Percentiles rank a stretch among this genome's conserved stretches.
Conservation (phyloP, 805 yeast genomes). For the Kockiozyma suomiensis region DNA sequence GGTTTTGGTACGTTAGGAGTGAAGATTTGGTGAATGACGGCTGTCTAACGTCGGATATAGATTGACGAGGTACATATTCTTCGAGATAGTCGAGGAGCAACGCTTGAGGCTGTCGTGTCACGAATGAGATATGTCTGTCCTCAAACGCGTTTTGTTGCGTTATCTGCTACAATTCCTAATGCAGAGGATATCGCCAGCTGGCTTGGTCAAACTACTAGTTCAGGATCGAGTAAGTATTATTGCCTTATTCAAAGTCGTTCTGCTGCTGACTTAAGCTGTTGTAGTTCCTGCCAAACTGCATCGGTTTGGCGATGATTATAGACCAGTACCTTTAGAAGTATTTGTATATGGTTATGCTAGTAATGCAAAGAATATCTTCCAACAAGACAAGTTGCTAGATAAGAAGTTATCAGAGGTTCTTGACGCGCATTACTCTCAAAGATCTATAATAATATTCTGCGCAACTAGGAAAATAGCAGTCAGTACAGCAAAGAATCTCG, state of each 20-base stretch:
- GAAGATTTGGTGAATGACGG: slow-evolving; percentile 70
- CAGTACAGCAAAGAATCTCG: slow-evolving; percentile 47
- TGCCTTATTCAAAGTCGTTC: too few relatives aligned
- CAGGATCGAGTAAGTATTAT: slow-evolving; percentile 1
- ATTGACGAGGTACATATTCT: slow-evolving; percentile 54
- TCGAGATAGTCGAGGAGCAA: slow-evolving; percentile 52
- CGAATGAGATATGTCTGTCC: slow-evolving; percentile 50
- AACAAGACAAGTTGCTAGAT: slow-evolving; percentile 51
- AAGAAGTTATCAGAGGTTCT: slow-evolving; percentile 43
- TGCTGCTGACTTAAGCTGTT: too few relatives aligned
- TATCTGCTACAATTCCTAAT: slow-evolving; percentile 60
- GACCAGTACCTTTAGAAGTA: slow-evolving; percentile 50
- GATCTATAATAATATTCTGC: slow-evolving; percentile 56
- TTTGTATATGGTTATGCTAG: slow-evolving; percentile 50
- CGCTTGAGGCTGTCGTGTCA: slow-evolving; percentile 52
- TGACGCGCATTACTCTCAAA: slow-evolving; percentile 44
- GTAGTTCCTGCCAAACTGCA: slow-evolving; percentile 44
- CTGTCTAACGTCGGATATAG: slow-evolving; percentile 61
- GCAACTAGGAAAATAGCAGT: slow-evolving; percentile 55
- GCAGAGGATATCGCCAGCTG: slow-evolving; percentile 52
- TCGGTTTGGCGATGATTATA: slow-evolving; percentile 51
- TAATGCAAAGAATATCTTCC: slow-evolving; percentile 50
- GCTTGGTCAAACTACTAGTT: slow-evolving; percentile 41
- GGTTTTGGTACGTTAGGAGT: slow-evolving; percentile 53
- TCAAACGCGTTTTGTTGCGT: slow-evolving; percentile 49